A percentile compares a stretch with the other conserved stretches of the same genome.
These are phyloP conservation scores for Rosa chinensis DNA, from an alignment of 306 rosid species.

Conservation along the genomic window DNA sequence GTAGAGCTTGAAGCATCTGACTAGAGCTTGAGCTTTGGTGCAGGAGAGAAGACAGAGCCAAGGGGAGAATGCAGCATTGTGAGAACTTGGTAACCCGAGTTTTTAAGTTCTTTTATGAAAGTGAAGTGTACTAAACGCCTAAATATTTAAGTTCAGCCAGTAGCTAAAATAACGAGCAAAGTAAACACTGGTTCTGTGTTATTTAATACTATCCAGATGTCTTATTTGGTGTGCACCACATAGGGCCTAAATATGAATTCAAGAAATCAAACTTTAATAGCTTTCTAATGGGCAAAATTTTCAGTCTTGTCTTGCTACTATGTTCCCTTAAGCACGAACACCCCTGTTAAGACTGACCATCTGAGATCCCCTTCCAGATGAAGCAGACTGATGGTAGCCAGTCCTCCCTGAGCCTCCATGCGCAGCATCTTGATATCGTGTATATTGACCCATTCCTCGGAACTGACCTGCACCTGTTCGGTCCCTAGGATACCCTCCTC, in stretches of 20 bases:
- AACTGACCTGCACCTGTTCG: conserved; percentile 41
- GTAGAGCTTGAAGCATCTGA: background rate
- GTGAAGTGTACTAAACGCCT: background rate
- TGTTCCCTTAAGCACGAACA: conserved; percentile 44
- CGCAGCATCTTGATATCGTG: conserved; percentile 52
- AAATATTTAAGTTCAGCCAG: background rate
- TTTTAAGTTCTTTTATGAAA: background rate
- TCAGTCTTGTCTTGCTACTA: conserved; percentile 10
- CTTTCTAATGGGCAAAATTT: background rate
- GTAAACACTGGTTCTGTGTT: background rate
- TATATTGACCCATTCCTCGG: conserved; percentile 47
- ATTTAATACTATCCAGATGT: background rate
- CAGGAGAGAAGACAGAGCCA: background rate
- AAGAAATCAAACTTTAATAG: background rate
- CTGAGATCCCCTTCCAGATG: conserved; percentile 66
- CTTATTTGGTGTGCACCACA: background rate
- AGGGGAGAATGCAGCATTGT: background rate
- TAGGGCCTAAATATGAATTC: background rate
- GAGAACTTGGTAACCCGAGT: background rate
- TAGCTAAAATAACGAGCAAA: background rate
- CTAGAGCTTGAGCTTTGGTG: background rate
- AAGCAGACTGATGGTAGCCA: conserved; percentile 42
- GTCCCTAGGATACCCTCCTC: conserved; percentile 54
- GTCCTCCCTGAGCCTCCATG: conserved; percentile 60
- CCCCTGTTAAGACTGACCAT: conserved; percentile 70